phyloP scores from a whole-genome alignment of 306 rosid species.

The Cicer cuneatum region DNA sequence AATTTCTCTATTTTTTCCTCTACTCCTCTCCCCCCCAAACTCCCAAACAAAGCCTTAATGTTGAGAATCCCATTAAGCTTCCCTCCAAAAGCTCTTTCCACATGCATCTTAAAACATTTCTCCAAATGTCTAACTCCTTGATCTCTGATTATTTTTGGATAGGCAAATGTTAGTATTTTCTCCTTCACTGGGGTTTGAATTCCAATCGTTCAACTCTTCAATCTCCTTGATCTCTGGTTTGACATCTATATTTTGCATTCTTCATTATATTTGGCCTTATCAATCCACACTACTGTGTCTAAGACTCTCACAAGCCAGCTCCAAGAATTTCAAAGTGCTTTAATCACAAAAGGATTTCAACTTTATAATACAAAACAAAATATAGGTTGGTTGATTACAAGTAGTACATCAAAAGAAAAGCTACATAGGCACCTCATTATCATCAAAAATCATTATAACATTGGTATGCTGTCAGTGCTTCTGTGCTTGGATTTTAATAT shows the following conservation, averaged over 20 bases:
- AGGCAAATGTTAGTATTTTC: too few relatives aligned
- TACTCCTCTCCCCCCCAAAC: too few relatives aligned
- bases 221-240: constrained; percentile 3
- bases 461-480: neutral
- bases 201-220: neutral
- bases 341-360: neutral
- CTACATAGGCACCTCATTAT: constrained; percentile 5
- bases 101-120: constrained; percentile 12
- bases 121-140: neutral
- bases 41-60: neutral
- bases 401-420: neutral
- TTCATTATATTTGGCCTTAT: neutral
- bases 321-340: neutral
- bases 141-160: too few relatives aligned
- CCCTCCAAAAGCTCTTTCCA: constrained; percentile 6
- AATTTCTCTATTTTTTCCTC: too few relatives aligned
- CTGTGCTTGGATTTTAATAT: neutral
- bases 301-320: constrained; percentile 7
- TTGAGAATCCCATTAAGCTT: constrained; percentile 5
- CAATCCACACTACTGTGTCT: neutral
- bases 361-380: constrained; percentile 3
- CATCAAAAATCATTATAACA: constrained; percentile 28
- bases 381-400: constrained; percentile 4
- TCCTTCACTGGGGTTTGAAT: too few relatives aligned
- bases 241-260: constrained; percentile 11